Conservation (phyloP, 2,329 filamentous ascomycete species). For the Nannizziopsis arthrosporioides region DNA sequence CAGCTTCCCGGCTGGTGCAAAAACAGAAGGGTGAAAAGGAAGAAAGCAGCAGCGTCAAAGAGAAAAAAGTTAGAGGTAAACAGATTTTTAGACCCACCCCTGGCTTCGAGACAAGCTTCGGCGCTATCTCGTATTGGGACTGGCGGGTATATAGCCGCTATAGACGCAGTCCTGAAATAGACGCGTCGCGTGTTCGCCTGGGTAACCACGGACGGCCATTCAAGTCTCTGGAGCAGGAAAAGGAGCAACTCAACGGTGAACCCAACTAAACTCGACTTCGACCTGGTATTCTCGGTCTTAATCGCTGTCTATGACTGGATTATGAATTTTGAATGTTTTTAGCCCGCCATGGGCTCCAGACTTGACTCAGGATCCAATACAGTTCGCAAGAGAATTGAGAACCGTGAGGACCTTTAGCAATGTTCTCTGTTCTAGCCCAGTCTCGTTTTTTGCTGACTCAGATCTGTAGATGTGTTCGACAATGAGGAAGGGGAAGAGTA, state of each 20-base stretch:
- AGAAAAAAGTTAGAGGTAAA: constrained; percentile 13
- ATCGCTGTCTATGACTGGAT: background rate
- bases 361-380: constrained; percentile 48
- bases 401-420: constrained; percentile 30
- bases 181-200: too few relatives aligned
- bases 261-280: background rate
- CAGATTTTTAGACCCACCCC: constrained; percentile 14
- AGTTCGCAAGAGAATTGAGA: constrained; percentile 53
- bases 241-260: background rate
- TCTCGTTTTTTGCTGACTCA: constrained; percentile 10
- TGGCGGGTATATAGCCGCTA: too few relatives aligned
- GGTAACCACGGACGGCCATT: too few relatives aligned
- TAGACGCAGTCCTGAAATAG: too few relatives aligned
- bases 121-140: too few relatives aligned
- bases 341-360: constrained; percentile 47
- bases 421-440: background rate
- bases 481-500: constrained; percentile 87
- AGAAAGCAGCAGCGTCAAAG: background rate
- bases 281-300: background rate
- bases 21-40: too few relatives aligned
- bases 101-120: too few relatives aligned
- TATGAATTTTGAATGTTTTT: constrained; percentile 5
- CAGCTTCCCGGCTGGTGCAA: background rate
- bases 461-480: constrained; percentile 52
- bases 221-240: too few relatives aligned